These are phyloP conservation scores for Rhodofomes roseus DNA, from an alignment of 1,284 basidiomycete species.

Conservation along the genomic window DNA sequence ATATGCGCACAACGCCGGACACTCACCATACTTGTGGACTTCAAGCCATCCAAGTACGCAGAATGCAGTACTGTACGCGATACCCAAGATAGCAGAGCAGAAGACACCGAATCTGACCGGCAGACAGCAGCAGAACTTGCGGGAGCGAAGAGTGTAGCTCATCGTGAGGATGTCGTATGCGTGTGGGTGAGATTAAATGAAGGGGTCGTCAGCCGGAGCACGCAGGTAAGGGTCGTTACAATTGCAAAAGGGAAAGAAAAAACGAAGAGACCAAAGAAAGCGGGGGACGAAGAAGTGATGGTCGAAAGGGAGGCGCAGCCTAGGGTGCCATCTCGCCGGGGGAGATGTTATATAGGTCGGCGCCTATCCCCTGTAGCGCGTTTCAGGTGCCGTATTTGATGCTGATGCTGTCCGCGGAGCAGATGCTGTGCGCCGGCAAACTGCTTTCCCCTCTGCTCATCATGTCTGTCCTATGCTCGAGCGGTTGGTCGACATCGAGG, in stretches of 20 bases:
- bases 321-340: background rate
- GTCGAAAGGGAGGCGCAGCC: slow-evolving; percentile 22
- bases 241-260: slow-evolving; percentile 8
- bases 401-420: background rate
- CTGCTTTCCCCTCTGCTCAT: background rate
- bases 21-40: slow-evolving; percentile 23
- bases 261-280: slow-evolving; percentile 14
- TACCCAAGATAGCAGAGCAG: slow-evolving; percentile 45
- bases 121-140: slow-evolving; percentile 58
- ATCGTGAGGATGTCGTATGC: slow-evolving; percentile 16
- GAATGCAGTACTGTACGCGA: slow-evolving; percentile 41
- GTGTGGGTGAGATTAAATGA: slow-evolving; percentile 5
- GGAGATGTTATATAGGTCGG: slow-evolving; percentile 6
- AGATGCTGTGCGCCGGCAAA: slow-evolving; percentile 6
- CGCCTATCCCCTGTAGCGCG: background rate
- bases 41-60: slow-evolving; percentile 41
- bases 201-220: slow-evolving; percentile 6
- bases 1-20: background rate
- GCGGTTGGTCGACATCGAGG: background rate
- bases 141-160: slow-evolving; percentile 25
- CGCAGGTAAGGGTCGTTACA: slow-evolving; percentile 6
- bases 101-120: slow-evolving; percentile 61
- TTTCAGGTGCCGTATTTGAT: slow-evolving; percentile 6
- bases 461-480: background rate
- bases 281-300: slow-evolving; percentile 14